Conservation (phyloP, 768 basidiomycete genomes). For the Paxillus involutus region DNA sequence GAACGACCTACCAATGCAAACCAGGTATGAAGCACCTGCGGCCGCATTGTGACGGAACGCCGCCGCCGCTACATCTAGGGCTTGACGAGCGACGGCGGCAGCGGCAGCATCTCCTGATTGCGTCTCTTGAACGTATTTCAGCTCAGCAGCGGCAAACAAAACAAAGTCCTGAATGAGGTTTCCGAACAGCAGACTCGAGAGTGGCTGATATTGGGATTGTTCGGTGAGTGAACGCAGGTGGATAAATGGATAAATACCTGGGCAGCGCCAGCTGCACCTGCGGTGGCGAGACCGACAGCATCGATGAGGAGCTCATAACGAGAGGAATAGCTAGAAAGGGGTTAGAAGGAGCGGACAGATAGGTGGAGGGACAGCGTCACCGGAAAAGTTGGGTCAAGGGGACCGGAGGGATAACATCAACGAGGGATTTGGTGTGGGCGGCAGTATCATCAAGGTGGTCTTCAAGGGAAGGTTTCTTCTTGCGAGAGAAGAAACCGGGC, state of each 20-base stretch:
- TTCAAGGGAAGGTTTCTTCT: constrained; percentile 28
- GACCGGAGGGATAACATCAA: constrained; percentile 35
- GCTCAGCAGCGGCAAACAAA: constrained; percentile 39
- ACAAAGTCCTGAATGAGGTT: constrained; percentile 76
- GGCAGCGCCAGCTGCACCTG: constrained; percentile 77
- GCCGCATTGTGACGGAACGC: constrained; percentile 55
- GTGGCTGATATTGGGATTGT: constrained; percentile 42
- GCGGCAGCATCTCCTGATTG: constrained; percentile 27
- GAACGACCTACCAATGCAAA: constrained; percentile 55
- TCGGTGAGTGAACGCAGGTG: background rate
- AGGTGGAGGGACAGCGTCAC: constrained; percentile 25
- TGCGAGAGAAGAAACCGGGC: constrained; percentile 40
- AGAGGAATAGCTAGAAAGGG: constrained; percentile 65
- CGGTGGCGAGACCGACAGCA: constrained; percentile 67
- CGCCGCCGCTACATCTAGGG: constrained; percentile 34
- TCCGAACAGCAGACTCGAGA: constrained; percentile 86
- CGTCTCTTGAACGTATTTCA: constrained; percentile 6
- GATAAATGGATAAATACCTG: constrained; percentile 47
- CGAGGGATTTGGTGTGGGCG: constrained; percentile 22
- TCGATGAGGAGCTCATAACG: constrained; percentile 65
- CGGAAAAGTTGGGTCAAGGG: constrained; percentile 48
- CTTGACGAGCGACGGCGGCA: constrained; percentile 30
- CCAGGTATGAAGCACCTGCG: constrained; percentile 61
- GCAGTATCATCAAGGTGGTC: constrained; percentile 3
- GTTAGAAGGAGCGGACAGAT: background rate